Base-by-base conservation (phyloP, 192 early-diverging fungal species). In the Spizellomyces punctatus region DNA sequence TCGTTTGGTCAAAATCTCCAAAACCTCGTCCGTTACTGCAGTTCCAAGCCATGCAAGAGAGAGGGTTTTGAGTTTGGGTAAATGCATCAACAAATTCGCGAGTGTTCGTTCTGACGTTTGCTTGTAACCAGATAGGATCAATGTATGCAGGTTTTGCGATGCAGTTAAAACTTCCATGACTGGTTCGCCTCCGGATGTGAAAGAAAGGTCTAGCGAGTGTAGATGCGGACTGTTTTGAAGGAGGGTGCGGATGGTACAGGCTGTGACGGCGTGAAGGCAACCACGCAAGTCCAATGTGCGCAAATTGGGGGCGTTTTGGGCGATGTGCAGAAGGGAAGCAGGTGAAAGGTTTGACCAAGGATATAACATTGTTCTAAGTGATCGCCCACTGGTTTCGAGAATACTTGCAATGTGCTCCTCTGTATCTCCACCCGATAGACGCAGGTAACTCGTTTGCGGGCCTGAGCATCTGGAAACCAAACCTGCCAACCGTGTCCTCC, bases 251-350 rank as follows among this genome's bases (percentile, higher is more conserved):
- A 66, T 10, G 64, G 41, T 45, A 0, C 6, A 10, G 4, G 62
- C 50, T 8, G 71, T 72, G 0, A 67, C 71, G 27, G 62, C 71
- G 2, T 36, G 12, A 41, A 59, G 58, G 17, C 68, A 70, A 4
- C 68, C 68, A 10, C 68, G 55, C 14, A 70, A n/a, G 36, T 70
- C 68, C 12, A 70, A 10, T 10, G 54, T 54, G 12, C 58, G 55
- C 9, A 70, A 58, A 12, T 46, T 10, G 10, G 58, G 58, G 36
- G 43, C 27, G 22, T 27, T 22, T 41, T 41, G 10, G 12, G 68
- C 55, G 17, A 70, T 46, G 9, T 16, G 5, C 36, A 43, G 17
- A 10, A 70, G 12, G 2, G 57, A n/a, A 8, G 9, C 22, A n/a
- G 58, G 42, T 41, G 68, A 22, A 21, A 70, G 42, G 19, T 44